A percentile compares a stretch with the other conserved stretches of the same genome.
phyloP scores from a whole-genome alignment of 306 rosid genomes.

The Ormosia semicastrata region DNA sequence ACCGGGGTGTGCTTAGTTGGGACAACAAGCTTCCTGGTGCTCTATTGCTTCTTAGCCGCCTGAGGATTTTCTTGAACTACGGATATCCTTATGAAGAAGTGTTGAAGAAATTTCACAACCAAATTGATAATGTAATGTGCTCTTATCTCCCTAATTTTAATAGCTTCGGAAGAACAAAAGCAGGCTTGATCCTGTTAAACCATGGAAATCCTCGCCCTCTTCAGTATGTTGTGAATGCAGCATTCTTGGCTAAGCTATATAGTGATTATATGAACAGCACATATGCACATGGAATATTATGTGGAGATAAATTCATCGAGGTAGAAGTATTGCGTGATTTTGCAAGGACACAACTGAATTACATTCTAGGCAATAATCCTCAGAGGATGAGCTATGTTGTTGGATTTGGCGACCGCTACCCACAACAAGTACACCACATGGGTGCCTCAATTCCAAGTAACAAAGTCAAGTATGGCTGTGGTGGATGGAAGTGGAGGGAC shows the following conservation, averaged over 20 bases:
- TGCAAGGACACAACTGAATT: too few relatives aligned
- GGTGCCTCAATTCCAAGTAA: constrained; percentile 18
- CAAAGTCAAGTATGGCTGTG: background rate
- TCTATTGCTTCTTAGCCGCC: background rate
- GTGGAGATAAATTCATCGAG: too few relatives aligned
- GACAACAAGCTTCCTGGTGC: background rate
- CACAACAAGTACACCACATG: constrained; percentile 17
- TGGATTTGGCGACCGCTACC: too few relatives aligned
- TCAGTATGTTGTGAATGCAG: too few relatives aligned
- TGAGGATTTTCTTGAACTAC: background rate
- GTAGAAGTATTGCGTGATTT: too few relatives aligned
- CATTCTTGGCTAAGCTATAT: too few relatives aligned
- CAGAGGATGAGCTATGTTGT: too few relatives aligned
- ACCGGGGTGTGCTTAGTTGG: background rate
- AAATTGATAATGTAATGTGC: background rate
- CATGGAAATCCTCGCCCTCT: background rate
- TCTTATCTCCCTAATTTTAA: background rate
- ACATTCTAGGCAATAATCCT: too few relatives aligned
- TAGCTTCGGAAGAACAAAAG: background rate
- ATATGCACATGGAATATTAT: too few relatives aligned
- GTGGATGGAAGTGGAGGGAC: constrained; percentile 20
- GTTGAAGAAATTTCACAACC: background rate
- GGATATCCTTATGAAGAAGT: background rate
- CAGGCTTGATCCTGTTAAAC: constrained; percentile 18
- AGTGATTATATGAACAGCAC: too few relatives aligned